Conservation (phyloP, 164 flowering plant species). For the Liquidambar formosana region DNA sequence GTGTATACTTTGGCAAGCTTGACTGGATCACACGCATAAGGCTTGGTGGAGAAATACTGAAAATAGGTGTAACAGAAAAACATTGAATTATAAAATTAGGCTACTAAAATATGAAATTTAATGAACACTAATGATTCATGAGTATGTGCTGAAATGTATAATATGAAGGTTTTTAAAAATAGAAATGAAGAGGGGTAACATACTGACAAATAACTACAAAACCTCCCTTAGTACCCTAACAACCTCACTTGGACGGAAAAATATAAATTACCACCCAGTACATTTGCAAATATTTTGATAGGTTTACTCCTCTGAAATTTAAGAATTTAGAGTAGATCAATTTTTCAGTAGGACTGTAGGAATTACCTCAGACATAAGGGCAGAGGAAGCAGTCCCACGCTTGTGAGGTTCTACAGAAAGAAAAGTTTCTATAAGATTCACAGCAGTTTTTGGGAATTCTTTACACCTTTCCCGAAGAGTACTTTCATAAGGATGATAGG, state of each 20-base stretch:
- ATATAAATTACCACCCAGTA: too few species aligned
- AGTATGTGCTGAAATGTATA: too few species aligned
- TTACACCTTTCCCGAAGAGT: constrained; percentile 61
- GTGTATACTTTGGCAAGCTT: constrained; percentile 83
- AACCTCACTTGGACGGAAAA: too few species aligned
- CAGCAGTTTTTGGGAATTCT: constrained; percentile 54
- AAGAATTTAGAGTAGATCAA: background rate
- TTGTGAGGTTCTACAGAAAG: constrained; percentile 75
- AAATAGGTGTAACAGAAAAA: background rate
- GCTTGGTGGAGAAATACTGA: constrained; percentile 81
- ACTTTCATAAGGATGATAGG: constrained; percentile 77
- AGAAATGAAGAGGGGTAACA: too few species aligned
- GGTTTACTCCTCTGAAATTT: too few species aligned
- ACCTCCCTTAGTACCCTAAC: too few species aligned
- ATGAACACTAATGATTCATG: background rate
- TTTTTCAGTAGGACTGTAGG: background rate
- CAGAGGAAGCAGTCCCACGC: constrained; percentile 81
- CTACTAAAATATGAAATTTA: background rate
- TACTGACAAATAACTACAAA: too few species aligned
- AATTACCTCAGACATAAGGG: constrained; percentile 72
- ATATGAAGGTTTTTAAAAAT: too few species aligned
- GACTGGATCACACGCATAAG: constrained; percentile 88
- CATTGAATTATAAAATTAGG: background rate
- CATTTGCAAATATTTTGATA: too few species aligned
- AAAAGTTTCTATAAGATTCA: constrained; percentile 57